Conservation (phyloP, 1,139 yeast species). For the Nakaseomyces sp. region DNA sequence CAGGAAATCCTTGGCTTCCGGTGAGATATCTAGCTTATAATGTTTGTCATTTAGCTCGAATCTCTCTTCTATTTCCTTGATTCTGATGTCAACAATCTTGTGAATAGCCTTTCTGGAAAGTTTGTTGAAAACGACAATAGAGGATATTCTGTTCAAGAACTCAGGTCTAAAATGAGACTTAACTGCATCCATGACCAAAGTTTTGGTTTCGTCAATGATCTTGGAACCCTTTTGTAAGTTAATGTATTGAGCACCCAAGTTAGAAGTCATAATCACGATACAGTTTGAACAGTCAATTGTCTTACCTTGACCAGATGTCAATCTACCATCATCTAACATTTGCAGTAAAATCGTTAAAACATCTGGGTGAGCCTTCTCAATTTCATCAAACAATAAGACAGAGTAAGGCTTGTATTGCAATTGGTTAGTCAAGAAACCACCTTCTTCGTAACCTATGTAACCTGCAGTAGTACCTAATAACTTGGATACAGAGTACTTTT, state of each 20-base stretch:
- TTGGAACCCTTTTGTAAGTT: constrained; percentile 57
- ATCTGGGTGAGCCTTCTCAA: constrained; percentile 98
- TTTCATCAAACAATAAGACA: constrained; percentile 89
- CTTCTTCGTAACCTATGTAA: constrained; percentile 95
- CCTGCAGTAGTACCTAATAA: constrained; percentile 98
- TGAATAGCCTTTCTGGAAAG: constrained; percentile 84
- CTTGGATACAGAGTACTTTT: constrained; percentile 91
- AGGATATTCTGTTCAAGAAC: constrained; percentile 89
- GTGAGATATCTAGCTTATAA: constrained; percentile 58
- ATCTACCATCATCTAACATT: constrained; percentile 91
- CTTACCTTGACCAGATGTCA: constrained; percentile 90
- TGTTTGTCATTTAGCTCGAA: constrained; percentile 77
- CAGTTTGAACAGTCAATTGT: constrained; percentile 87
- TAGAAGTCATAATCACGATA: constrained; percentile 92
- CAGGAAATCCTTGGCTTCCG: constrained; percentile 70
- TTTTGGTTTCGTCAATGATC: constrained; percentile 58
- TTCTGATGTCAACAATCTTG: constrained; percentile 80
- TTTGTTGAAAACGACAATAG: constrained; percentile 86
- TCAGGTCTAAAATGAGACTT: constrained; percentile 93
- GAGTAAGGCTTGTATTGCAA: constrained; percentile 88
- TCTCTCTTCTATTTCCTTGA: constrained; percentile 75
- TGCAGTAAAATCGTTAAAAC: constrained; percentile 86
- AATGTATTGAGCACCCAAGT: constrained; percentile 89
- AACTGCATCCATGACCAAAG: constrained; percentile 77
- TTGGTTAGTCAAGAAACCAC: constrained; percentile 92